Base-by-base conservation (phyloP, 2,329 filamentous ascomycete species). In the Fonsecaea monophora region DNA sequence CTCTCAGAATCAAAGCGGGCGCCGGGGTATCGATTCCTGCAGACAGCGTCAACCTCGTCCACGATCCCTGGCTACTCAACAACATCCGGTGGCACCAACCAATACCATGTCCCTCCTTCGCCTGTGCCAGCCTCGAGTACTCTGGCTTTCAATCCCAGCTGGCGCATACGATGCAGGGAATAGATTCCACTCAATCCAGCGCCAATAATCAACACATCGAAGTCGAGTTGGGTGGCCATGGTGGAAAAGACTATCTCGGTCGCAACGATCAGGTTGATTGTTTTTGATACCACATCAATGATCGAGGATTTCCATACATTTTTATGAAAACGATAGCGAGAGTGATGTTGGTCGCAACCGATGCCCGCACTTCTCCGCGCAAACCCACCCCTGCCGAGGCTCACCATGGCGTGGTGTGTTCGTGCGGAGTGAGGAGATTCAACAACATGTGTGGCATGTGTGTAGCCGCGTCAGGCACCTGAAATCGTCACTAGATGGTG, bases 181-280 rank as follows among this genome's bases (percentile, higher is more conserved):
- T 78, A 80, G 55, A 83, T 79, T 10, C 76, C 72, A 64, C 82
- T 78, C 68, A 80, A 80, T 7, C 81, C 80, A 1, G 80, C 82
- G 0, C 80, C 81, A 42, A 79, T 74, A 60, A 78, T 74, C 38
- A 82, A 64, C 5, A 78, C 72, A 60, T 82, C 81, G 9, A 82
- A 68, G 9, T 79, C 76, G 21, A 78, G 70, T 12, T 75, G 70
- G 4, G 53, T 21, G 2, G 25, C 53, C 30, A 55, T 55, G n/a
- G 30, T 15, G 12, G 32, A 55, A 35, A 15, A 34, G 45, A 25
- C 45, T 4, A 25, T 18, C 35, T 18, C 34, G 2, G 2, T 30
- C n/a, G 6, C 8, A 12, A 9, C 35, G 10, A 7, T 55, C 53
- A n/a, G 30, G 30, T 50, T 50, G 45, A 13, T 25, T 30, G 21